Evolutionary conservation across 768 basidiomycete genomes (phyloP).

Genomic region (Termitomyces sp.): DNA sequence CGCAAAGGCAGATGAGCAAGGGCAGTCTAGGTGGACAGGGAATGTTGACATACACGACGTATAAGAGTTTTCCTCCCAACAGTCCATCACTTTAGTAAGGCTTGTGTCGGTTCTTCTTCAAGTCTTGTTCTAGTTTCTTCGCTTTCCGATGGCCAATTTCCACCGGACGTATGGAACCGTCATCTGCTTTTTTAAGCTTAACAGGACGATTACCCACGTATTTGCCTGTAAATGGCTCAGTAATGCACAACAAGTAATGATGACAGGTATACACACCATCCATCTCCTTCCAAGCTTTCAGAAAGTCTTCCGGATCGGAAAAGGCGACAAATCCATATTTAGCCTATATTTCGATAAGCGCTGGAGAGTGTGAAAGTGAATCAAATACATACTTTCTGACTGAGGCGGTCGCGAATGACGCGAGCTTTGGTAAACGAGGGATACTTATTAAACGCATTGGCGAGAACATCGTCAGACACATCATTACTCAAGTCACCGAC

Average conservation of each 20-base stretch:
- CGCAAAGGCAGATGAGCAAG: constrained; percentile 9
- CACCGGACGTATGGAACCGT: constrained; percentile 79
- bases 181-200: constrained; percentile 91
- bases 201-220: constrained; percentile 99
- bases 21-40: constrained; percentile 5
- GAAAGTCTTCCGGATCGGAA: constrained; percentile 96
- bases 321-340: constrained; percentile 98
- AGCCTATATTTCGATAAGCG: constrained; percentile 43
- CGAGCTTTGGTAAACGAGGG: constrained; percentile 91
- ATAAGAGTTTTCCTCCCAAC: constrained; percentile 1
- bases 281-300: constrained; percentile 99
- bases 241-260: not conserved
- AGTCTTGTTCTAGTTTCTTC: constrained; percentile 79
- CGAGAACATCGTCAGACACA: constrained; percentile 90
- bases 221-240: constrained; percentile 50
- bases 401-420: constrained; percentile 90
- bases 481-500: constrained; percentile 98
- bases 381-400: constrained; percentile 66
- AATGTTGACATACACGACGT: constrained; percentile 11
- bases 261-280: constrained; percentile 59
- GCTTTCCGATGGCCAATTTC: constrained; percentile 94
- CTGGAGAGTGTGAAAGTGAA: not conserved
- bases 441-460: constrained; percentile 92
- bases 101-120: constrained; percentile 87
- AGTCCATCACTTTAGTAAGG: constrained; percentile 52